Percentiles rank a stretch among this genome's conserved stretches.
Conservation (phyloP, 345 rosid species). For the Euclidium syriacum region DNA sequence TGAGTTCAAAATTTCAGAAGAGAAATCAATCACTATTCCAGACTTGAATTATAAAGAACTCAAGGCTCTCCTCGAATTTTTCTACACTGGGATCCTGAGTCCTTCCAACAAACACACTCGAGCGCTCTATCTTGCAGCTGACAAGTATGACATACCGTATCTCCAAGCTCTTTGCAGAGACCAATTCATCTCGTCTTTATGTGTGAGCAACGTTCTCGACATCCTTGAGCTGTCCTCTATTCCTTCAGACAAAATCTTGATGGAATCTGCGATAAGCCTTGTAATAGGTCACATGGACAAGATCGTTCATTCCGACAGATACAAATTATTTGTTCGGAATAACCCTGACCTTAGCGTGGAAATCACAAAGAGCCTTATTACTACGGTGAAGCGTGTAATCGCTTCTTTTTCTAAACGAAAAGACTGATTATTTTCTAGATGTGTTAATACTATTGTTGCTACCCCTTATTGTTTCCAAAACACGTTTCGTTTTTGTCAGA, state of each 20-base stretch:
- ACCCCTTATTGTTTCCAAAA: too few relatives aligned
- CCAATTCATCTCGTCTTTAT: neutral
- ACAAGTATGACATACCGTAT: constrained; percentile 9
- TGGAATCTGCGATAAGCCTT: neutral
- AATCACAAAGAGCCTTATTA: neutral
- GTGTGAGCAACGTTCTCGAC: neutral
- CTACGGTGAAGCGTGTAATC: neutral
- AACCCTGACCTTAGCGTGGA: neutral
- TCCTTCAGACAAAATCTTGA: neutral
- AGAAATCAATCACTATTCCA: neutral
- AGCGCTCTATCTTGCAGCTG: constrained; percentile 4
- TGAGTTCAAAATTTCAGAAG: neutral
- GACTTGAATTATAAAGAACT: constrained; percentile 1
- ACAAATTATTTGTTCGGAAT: neutral
- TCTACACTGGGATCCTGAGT: neutral
- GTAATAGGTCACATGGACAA: neutral
- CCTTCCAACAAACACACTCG: neutral
- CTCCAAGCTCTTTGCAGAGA: constrained; percentile 5
- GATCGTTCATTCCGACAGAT: neutral
- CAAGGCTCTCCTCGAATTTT: neutral
- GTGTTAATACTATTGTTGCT: neutral
- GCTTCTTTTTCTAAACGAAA: neutral
- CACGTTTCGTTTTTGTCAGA: too few relatives aligned
- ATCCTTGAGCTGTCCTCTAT: neutral
- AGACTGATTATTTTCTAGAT: neutral